Percentiles rank a stretch among this genome's conserved stretches.
Conservation (phyloP, 2,329 filamentous ascomycete species). For the Albophoma yamanashiensis region DNA sequence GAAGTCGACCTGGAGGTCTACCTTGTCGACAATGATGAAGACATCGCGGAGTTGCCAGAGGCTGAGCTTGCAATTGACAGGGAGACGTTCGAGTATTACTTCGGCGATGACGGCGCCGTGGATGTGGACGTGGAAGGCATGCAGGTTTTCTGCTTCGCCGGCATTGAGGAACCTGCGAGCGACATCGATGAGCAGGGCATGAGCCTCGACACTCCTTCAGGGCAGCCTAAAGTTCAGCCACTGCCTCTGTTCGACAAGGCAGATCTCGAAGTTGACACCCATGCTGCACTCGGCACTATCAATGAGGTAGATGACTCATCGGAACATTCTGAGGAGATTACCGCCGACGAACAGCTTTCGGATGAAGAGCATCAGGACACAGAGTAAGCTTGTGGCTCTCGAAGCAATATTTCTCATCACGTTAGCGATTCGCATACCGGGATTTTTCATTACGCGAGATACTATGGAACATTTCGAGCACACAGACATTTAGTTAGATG, state of each 20-base stretch:
- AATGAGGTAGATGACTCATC: not conserved
- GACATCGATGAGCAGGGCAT: not conserved
- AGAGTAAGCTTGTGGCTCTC: not conserved
- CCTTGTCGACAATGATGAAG: conserved; percentile 14
- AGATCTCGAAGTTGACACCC: not conserved
- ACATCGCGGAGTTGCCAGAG: conserved; percentile 14
- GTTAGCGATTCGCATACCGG: not conserved
- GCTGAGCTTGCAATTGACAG: conserved; percentile 19
- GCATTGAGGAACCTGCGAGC: not conserved
- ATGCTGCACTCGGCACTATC: not conserved
- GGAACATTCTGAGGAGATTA: not conserved
- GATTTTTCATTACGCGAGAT: not conserved
- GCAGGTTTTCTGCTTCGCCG: conserved; percentile 3
- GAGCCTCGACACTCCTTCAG: too few species aligned
- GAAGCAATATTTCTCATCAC: not conserved
- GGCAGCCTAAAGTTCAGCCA: not conserved
- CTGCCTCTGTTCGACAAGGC: not conserved
- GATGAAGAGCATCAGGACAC: too few species aligned
- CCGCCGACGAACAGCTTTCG: not conserved
- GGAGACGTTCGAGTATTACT: conserved; percentile 13
- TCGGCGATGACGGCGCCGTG: conserved; percentile 9
- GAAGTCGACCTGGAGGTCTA: conserved; percentile 20
- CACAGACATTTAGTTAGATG: not conserved
- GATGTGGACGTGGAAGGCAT: conserved; percentile 16
- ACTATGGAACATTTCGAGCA: not conserved